phyloP scores from a whole-genome alignment of 2,329 filamentous ascomycete genomes.

The Cladophialophora carrionii region DNA sequence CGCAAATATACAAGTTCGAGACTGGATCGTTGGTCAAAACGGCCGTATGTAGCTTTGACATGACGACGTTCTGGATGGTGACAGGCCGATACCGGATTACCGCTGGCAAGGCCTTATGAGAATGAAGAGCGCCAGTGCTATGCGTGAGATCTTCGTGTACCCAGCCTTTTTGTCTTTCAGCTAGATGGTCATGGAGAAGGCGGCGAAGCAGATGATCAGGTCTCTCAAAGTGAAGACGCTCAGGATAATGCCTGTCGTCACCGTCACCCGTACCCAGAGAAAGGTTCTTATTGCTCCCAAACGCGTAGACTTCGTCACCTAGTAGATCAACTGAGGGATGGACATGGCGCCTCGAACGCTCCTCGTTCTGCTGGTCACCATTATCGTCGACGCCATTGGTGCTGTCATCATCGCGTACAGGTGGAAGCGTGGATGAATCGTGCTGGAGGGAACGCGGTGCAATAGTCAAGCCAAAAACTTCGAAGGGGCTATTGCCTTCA shows the following conservation, averaged over 20 bases:
- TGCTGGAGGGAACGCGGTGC: conserved; percentile 68
- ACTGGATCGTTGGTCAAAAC: conserved; percentile 84
- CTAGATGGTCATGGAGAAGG: conserved; percentile 70
- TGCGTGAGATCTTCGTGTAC: conserved; percentile 34
- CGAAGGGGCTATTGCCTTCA: conserved; percentile 92
- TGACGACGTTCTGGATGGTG: conserved; percentile 75
- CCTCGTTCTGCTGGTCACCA: conserved; percentile 52
- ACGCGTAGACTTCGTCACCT: conserved; percentile 88
- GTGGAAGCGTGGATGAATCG: conserved; percentile 38
- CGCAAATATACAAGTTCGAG: conserved; percentile 89
- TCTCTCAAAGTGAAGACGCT: conserved; percentile 75
- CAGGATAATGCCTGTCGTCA: conserved; percentile 90
- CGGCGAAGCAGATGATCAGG: conserved; percentile 75
- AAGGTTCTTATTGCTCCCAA: conserved; percentile 95
- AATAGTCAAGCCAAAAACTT: conserved; percentile 87
- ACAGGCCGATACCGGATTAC: conserved; percentile 73
- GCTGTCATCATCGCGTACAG: conserved; percentile 38
- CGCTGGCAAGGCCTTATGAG: conserved; percentile 66
- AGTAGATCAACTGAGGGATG: conserved; percentile 49
- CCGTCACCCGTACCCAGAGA: conserved; percentile 93
- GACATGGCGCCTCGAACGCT: conserved; percentile 39
- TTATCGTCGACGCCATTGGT: conserved; percentile 46
- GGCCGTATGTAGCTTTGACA: conserved; percentile 91
- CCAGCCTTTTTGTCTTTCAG: conserved; percentile 45
- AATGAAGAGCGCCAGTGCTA: conserved; percentile 41